Percentiles rank a stretch among this genome's conserved stretches.
phyloP scores from a whole-genome alignment of 108 stramenopile species.

The Chaetoceros tenuissimus region DNA sequence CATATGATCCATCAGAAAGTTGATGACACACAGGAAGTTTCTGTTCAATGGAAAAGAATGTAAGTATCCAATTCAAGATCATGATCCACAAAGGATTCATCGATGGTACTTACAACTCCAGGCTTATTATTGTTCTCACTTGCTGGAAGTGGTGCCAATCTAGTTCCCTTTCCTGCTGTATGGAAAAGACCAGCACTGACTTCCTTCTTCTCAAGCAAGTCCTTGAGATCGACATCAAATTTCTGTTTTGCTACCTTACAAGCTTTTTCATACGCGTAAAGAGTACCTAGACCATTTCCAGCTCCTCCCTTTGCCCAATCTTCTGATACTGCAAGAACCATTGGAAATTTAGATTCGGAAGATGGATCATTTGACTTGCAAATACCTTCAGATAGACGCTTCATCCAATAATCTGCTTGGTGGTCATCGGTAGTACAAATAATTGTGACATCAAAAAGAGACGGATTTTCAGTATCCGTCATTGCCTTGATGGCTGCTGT shows the following conservation, averaged over 20 bases:
- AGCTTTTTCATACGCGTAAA: conserved; percentile 95
- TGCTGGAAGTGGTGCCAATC: conserved; percentile 95
- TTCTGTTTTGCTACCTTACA: conserved; percentile 56
- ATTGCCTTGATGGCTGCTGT: conserved; percentile 56
- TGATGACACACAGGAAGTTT: conserved; percentile 77
- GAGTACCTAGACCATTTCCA: conserved; percentile 91
- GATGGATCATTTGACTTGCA: conserved; percentile 15
- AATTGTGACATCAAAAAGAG: conserved; percentile 89
- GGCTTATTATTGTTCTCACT: conserved; percentile 99
- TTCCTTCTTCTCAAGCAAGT: conserved; percentile 28
- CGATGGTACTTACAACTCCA: conserved; percentile 81
- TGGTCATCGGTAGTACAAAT: conserved; percentile 92
- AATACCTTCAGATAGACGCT: conserved; percentile 64
- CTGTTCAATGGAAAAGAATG: conserved; percentile 21
- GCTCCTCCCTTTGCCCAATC: conserved; percentile 92
- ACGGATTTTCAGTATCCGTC: conserved; percentile 35
- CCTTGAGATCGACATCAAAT: conserved; percentile 44
- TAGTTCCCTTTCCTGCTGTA: conserved; percentile 96
- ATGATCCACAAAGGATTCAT: background rate
- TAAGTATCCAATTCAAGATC: background rate
- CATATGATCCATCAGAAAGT: conserved; percentile 36
- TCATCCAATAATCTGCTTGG: conserved; percentile 97
- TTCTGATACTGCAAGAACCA: conserved; percentile 91
- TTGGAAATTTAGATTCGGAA: conserved; percentile 35
- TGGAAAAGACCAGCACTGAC: conserved; percentile 91